A percentile compares a stretch with the other conserved stretches of the same genome.
Conservation (phyloP, 352 stramenopile genomes). For the Phytophthora brassicae region DNA sequence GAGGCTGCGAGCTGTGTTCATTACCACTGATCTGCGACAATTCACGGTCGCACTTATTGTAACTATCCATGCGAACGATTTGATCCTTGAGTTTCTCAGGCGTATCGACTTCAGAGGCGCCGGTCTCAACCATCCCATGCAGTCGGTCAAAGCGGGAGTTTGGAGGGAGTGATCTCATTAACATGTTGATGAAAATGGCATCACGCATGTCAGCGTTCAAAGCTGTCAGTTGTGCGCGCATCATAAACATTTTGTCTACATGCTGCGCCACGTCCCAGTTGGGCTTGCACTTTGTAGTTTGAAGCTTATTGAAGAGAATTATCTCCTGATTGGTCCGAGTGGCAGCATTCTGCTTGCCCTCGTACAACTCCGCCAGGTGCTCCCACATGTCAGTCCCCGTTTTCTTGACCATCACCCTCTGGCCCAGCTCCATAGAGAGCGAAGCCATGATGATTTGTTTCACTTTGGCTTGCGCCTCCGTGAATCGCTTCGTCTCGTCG, state of each 20-base stretch:
- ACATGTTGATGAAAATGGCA: neutral
- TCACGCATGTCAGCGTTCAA: neutral
- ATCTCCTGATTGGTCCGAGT: neutral
- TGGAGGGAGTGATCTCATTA: too few relatives aligned
- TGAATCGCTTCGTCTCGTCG: constrained; percentile 4
- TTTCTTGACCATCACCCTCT: constrained; percentile 6
- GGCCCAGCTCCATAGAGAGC: constrained; percentile 8
- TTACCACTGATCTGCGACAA: too few relatives aligned
- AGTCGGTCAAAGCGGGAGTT: too few relatives aligned
- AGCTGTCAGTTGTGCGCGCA: too few relatives aligned
- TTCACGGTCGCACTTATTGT: too few relatives aligned
- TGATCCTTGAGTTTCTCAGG: too few relatives aligned
- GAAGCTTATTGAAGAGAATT: neutral
- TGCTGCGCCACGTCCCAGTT: neutral
- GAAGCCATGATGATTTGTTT: constrained; percentile 8
- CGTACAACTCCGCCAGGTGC: neutral
- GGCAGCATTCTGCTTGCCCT: neutral
- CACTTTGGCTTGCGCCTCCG: constrained; percentile 6
- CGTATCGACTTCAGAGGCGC: too few relatives aligned
- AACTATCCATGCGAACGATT: too few relatives aligned
- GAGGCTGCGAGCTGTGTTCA: too few relatives aligned
- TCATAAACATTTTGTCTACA: neutral
- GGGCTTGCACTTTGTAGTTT: neutral
- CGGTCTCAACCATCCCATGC: too few relatives aligned
- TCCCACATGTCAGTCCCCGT: neutral